phyloP scores from a whole-genome alignment of 352 stramenopile genomes.

The Elongisporangium undulatum region DNA sequence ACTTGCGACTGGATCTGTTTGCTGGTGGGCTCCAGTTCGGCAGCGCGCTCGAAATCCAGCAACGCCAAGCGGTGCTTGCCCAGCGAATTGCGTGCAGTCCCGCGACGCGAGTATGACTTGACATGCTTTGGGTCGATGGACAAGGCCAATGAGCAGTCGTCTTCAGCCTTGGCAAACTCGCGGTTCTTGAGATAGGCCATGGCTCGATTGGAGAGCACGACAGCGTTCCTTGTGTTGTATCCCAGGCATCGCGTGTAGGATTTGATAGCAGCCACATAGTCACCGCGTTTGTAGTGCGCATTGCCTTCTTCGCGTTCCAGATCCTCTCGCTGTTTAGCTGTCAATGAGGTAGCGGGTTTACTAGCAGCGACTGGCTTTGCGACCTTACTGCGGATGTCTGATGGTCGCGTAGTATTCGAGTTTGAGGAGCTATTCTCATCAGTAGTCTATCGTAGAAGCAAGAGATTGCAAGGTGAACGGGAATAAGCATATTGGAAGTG shows the following conservation, averaged over 20 bases:
- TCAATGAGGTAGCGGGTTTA: neutral
- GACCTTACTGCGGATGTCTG: neutral
- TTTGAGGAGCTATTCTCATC: neutral
- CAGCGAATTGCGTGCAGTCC: slow-evolving; percentile 79
- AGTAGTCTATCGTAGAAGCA: neutral
- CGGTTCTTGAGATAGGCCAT: slow-evolving; percentile 89
- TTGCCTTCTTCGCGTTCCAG: slow-evolving; percentile 91
- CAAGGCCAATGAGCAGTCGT: slow-evolving; percentile 87
- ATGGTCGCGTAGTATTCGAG: neutral
- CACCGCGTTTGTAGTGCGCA: slow-evolving; percentile 81
- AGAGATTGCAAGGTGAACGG: neutral
- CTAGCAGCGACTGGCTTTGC: neutral
- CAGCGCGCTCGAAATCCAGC: slow-evolving; percentile 70
- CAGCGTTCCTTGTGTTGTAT: slow-evolving; percentile 56
- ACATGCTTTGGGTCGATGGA: slow-evolving; percentile 70
- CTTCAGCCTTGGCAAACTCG: slow-evolving; percentile 83
- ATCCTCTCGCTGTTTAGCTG: slow-evolving; percentile 38
- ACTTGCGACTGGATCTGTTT: slow-evolving; percentile 66
- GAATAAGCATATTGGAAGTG: neutral
- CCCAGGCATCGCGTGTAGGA: slow-evolving; percentile 88
- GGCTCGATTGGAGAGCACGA: slow-evolving; percentile 89
- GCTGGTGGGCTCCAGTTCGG: slow-evolving; percentile 63
- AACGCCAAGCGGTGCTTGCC: slow-evolving; percentile 84
- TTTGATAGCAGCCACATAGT: slow-evolving; percentile 86
- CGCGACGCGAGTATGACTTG: slow-evolving; percentile 84